Percentiles rank a stretch among this genome's conserved stretches.
phyloP scores from a whole-genome alignment of 305 asterid genomes.

The Fraxinus paxiana region DNA sequence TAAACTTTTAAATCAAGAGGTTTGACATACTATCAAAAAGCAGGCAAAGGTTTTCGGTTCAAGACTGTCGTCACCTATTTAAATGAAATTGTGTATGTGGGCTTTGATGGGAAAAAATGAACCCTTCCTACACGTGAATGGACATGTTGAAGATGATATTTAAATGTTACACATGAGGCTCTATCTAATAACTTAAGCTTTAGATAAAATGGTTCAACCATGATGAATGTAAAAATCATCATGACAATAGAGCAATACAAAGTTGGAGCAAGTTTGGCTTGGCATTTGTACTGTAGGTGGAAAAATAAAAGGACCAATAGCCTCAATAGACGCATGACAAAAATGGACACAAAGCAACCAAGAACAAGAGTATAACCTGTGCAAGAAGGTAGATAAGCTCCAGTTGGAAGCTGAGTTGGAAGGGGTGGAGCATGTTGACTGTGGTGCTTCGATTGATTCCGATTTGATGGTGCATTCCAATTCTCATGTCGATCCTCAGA shows the following conservation, averaged over 20 bases:
- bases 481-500: constrained; percentile 26
- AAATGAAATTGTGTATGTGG: background rate
- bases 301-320: background rate
- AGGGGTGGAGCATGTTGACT: constrained; percentile 54
- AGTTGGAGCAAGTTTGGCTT: background rate
- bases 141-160: background rate
- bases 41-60: background rate
- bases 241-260: background rate
- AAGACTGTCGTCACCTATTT: background rate
- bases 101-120: background rate
- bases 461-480: constrained; percentile 45
- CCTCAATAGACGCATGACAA: background rate
- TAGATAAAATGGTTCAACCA: background rate
- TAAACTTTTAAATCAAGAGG: background rate
- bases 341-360: background rate
- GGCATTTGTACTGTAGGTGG: background rate
- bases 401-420: constrained; percentile 85
- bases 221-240: constrained; percentile 15
- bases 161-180: background rate
- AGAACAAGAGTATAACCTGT: constrained; percentile 51
- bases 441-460: constrained; percentile 57
- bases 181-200: background rate
- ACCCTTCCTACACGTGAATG: background rate
- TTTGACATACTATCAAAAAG: background rate
- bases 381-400: constrained; percentile 90